A percentile compares a stretch with the other conserved stretches of the same genome.
phyloP scores from a whole-genome alignment of 495 filamentous ascomycete genomes.

The Rostrohypoxylon terebratum region DNA sequence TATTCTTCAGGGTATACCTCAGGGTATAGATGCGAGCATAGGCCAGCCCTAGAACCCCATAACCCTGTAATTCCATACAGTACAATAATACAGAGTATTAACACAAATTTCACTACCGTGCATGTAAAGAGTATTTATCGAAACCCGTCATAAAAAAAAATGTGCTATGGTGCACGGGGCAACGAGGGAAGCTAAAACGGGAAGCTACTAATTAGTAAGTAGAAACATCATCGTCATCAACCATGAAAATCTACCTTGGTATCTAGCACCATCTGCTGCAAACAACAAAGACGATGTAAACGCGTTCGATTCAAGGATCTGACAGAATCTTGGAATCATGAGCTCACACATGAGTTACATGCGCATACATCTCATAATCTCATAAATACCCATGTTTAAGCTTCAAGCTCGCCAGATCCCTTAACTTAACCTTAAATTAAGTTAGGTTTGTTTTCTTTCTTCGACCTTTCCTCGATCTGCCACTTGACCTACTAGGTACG shows the following conservation, averaged over 20 bases:
- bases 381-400: constrained; percentile 3
- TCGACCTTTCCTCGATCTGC: neutral
- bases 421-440: constrained; percentile 5
- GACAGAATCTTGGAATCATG: neutral
- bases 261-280: neutral
- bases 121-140: neutral
- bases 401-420: neutral
- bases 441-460: neutral
- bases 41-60: constrained; percentile 23
- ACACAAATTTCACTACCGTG: neutral
- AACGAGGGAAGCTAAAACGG: constrained; percentile 28
- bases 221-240: constrained; percentile 17
- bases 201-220: constrained; percentile 3
- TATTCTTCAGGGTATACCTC: constrained; percentile 16
- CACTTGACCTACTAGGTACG: too few relatives aligned
- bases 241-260: constrained; percentile 6
- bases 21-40: constrained; percentile 2
- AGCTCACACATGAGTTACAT: neutral
- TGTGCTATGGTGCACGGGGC: constrained; percentile 37
- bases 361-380: neutral
- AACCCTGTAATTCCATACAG: constrained; percentile 26
- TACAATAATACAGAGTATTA: constrained; percentile 31
- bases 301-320: neutral
- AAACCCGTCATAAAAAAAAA: constrained; percentile 21
- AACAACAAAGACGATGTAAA: constrained; percentile 3